Conservation (phyloP, 495 filamentous ascomycete genomes). For the Pseudoneurospora amorphoporcata region DNA sequence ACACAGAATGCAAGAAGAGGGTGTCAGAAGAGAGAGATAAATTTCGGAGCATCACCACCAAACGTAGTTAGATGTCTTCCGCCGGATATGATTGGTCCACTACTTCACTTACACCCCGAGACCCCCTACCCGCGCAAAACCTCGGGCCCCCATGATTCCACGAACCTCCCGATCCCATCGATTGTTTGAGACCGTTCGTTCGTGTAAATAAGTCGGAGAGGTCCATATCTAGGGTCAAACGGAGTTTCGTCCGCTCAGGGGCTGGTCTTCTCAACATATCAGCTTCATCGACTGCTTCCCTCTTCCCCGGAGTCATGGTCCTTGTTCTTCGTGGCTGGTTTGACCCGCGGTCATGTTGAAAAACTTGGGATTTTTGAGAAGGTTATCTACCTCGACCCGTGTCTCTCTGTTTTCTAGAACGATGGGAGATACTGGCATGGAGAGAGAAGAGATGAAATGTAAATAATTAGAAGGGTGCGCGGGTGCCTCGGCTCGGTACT, state of each 20-base stretch:
- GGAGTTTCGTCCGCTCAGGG: background rate
- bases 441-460: background rate
- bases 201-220: background rate
- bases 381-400: background rate
- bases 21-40: background rate
- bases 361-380: background rate
- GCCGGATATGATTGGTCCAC: background rate
- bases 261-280: too few species aligned
- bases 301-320: background rate
- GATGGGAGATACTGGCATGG: background rate
- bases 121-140: background rate
- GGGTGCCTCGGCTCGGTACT: background rate
- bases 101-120: background rate
- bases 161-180: background rate
- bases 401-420: background rate
- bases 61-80: background rate
- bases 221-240: background rate
- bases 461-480: background rate
- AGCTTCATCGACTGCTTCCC: too few species aligned
- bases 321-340: background rate
- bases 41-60: background rate
- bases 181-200: background rate
- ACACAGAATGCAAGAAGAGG: too few species aligned
- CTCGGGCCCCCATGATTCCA: background rate
- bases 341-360: background rate